Percentiles rank a stretch among this genome's conserved stretches.
Conservation (phyloP, 2,329 filamentous ascomycete species). For the Aspergillus fijiensis region DNA sequence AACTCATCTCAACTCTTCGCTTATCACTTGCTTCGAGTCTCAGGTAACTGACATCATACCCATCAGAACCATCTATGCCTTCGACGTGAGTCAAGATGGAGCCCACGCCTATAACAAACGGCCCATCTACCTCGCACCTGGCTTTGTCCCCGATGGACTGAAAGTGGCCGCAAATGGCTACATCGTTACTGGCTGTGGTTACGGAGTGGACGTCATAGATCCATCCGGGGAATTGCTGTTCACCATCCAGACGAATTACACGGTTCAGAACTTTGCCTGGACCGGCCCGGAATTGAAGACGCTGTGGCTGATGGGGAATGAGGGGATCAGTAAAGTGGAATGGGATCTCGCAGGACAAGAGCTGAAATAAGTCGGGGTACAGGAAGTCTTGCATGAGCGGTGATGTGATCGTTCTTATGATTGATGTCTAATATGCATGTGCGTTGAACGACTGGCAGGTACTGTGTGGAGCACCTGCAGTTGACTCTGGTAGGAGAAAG, state of each 20-base stretch:
- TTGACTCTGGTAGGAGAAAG: too few species aligned
- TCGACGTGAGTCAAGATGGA: slow-evolving; percentile 37
- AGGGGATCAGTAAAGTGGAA: slow-evolving; percentile 40
- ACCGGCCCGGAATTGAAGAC: slow-evolving; percentile 39
- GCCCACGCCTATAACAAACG: slow-evolving; percentile 40
- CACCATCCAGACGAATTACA: slow-evolving; percentile 45
- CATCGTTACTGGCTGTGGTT: slow-evolving; percentile 41
- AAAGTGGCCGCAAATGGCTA: slow-evolving; percentile 46
- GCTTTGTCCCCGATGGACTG: slow-evolving; percentile 45
- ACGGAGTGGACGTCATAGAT: slow-evolving; percentile 44
- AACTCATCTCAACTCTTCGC: neutral
- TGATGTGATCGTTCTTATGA: too few species aligned
- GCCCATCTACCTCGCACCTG: slow-evolving; percentile 41
- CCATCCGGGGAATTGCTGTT: slow-evolving; percentile 38
- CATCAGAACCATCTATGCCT: slow-evolving; percentile 40
- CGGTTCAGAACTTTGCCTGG: slow-evolving; percentile 49
- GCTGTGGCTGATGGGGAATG: slow-evolving; percentile 44
- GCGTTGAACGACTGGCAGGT: too few species aligned
- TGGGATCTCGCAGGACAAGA: slow-evolving; percentile 39
- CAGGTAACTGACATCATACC: neutral
- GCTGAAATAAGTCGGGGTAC: slow-evolving; percentile 12
- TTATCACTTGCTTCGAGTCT: neutral
- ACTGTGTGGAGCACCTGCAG: too few species aligned
- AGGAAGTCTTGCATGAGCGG: too few species aligned
- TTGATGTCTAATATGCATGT: too few species aligned